These are phyloP conservation scores for Pseudocercospora ulei DNA, from an alignment of 2,329 filamentous ascomycete genomes.

Conservation along the genomic window DNA sequence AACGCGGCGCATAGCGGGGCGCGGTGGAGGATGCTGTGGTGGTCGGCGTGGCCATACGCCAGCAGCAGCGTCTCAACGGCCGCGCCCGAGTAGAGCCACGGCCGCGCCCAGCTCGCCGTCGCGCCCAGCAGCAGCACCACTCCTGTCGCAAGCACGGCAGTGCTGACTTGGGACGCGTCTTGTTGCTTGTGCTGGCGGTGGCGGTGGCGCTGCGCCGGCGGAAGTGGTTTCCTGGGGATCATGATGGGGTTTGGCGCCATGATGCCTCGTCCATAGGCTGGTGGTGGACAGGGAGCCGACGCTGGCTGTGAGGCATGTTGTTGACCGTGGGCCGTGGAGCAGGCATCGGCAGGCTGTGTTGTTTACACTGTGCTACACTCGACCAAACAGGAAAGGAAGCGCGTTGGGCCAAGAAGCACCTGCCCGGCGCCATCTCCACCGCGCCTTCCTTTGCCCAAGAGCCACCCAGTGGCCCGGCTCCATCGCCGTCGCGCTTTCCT, in stretches of 20 bases:
- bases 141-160: slow-evolving; percentile 14
- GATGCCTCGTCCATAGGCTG: no score
- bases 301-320: no score
- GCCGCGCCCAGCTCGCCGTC: slow-evolving; percentile 22
- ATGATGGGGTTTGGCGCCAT: slow-evolving; percentile 21
- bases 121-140: slow-evolving; percentile 17
- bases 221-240: slow-evolving; percentile 19
- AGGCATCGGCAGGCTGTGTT: no score
- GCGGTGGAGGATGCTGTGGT: slow-evolving; percentile 38
- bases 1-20: slow-evolving; percentile 44
- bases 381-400: no score
- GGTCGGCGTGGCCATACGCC: slow-evolving; percentile 23
- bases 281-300: no score
- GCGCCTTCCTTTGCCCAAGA: no score
- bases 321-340: no score
- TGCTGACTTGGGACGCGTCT: slow-evolving; percentile 1
- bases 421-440: no score
- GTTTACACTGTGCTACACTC: no score
- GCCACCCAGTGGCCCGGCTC: no score
- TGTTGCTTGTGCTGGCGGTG: not conserved
- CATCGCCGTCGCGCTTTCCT: no score
- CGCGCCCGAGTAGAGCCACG: slow-evolving; percentile 27
- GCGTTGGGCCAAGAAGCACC: no score
- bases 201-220: slow-evolving; percentile 2
- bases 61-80: slow-evolving; percentile 26